Percentiles rank a stretch among this genome's conserved stretches.
These are phyloP conservation scores for Penicillium sp. DNA, from an alignment of 2,329 filamentous ascomycete genomes.

Conservation along the genomic window DNA sequence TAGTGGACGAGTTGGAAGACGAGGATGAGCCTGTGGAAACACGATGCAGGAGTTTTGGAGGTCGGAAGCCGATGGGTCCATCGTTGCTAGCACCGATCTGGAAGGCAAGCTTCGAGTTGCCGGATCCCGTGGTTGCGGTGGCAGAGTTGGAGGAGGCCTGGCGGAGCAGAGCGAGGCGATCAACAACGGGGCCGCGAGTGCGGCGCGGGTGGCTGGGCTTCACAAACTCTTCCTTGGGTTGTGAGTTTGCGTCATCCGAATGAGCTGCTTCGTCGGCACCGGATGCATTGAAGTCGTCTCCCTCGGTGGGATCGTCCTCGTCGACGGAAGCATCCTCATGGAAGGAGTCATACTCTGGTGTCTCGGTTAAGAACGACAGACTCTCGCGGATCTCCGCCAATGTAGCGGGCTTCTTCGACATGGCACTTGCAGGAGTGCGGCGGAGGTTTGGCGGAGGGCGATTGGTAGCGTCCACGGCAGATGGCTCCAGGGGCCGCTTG, in stretches of 20 bases:
- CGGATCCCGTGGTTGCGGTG: slow-evolving; percentile 20
- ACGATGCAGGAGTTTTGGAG: slow-evolving; percentile 32
- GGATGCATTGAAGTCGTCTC: slow-evolving; percentile 16
- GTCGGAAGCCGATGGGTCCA: slow-evolving; percentile 33
- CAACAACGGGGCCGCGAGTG: slow-evolving; percentile 43
- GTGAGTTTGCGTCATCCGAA: slow-evolving; percentile 26
- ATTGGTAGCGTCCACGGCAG: slow-evolving; percentile 45
- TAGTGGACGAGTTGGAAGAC: slow-evolving; percentile 18
- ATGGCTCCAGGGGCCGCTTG: slow-evolving; percentile 43
- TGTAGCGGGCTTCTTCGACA: slow-evolving; percentile 67
- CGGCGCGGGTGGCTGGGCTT: slow-evolving; percentile 39
- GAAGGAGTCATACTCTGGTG: slow-evolving; percentile 55
- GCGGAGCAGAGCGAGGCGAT: slow-evolving; percentile 46
- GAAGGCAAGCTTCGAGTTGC: slow-evolving; percentile 36
- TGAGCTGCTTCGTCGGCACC: slow-evolving; percentile 18
- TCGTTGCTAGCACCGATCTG: slow-evolving; percentile 23
- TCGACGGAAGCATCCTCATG: slow-evolving; percentile 54
- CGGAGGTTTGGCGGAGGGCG: slow-evolving; percentile 62
- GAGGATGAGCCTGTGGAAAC: slow-evolving; percentile 30
- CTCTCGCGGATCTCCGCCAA: slow-evolving; percentile 80
- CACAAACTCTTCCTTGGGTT: slow-evolving; percentile 26
- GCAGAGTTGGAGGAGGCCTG: slow-evolving; percentile 47
- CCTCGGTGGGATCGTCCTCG: slow-evolving; percentile 34
- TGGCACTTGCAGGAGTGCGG: slow-evolving; percentile 55
- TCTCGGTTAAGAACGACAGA: slow-evolving; percentile 78